Percentiles rank a stretch among this genome's conserved stretches.
Evolutionary conservation across 139 green algal species (phyloP).

Genomic region (Astrephomene gubernaculifera): DNA sequence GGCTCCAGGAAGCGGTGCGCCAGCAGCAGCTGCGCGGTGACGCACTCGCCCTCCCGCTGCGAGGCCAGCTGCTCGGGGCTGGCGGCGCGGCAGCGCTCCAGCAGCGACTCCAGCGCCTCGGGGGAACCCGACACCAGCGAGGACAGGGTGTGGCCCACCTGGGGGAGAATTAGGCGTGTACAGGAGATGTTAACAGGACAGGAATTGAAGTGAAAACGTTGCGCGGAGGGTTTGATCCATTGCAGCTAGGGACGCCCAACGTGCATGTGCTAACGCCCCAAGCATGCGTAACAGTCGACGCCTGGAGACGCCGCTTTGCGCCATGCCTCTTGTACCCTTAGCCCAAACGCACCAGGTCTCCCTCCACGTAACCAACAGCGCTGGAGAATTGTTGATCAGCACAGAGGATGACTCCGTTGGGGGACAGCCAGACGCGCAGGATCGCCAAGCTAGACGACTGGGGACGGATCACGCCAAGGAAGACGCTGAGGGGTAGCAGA

Average conservation of each 20-base stretch:
- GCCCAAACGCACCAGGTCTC: slow-evolving; percentile 15
- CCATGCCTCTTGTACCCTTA: too few relatives aligned
- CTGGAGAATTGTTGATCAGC: slow-evolving; percentile 22
- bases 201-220: too few relatives aligned
- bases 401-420: slow-evolving; percentile 21
- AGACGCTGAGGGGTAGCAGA: not conserved
- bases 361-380: not conserved
- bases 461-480: slow-evolving; percentile 41
- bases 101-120: not conserved
- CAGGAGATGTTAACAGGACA: too few relatives aligned
- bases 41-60: too few relatives aligned
- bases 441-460: not conserved
- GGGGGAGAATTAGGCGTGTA: too few relatives aligned
- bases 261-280: too few relatives aligned
- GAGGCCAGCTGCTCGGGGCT: not conserved
- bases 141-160: not conserved
- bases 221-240: too few relatives aligned
- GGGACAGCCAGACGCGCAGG: slow-evolving; percentile 20
- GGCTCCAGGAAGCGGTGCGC: slow-evolving; percentile 27
- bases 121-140: not conserved
- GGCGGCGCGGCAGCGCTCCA: slow-evolving; percentile 21
- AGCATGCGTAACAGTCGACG: too few relatives aligned
- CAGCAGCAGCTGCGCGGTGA: not conserved
- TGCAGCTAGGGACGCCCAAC: too few relatives aligned
- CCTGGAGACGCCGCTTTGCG: too few relatives aligned